Percentiles rank a stretch among this genome's conserved stretches.
These are phyloP conservation scores for Acacia melanoxylon DNA, from an alignment of 306 rosid species.

Conservation along the genomic window DNA sequence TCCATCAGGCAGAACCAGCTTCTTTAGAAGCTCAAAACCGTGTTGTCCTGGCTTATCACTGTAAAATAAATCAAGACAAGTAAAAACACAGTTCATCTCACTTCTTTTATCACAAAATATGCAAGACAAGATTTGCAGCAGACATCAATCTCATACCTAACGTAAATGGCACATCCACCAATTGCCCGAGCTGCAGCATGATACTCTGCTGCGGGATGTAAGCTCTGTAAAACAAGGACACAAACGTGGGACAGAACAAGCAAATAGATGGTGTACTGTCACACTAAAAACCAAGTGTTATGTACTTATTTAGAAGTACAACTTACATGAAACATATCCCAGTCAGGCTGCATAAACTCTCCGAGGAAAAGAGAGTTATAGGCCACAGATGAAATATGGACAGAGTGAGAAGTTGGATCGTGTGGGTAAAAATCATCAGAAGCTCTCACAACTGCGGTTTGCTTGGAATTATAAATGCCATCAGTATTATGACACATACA, in stretches of 20 bases:
- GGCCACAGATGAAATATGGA: slow-evolving; percentile 94
- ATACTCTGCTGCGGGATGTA: slow-evolving; percentile 89
- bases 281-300: no score
- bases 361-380: slow-evolving; percentile 93
- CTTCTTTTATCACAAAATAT: neutral
- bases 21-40: slow-evolving; percentile 87
- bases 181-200: slow-evolving; percentile 95
- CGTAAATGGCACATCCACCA: slow-evolving; percentile 96
- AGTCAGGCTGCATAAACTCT: slow-evolving; percentile 96
- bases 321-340: slow-evolving; percentile 98
- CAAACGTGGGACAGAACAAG: no score
- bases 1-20: slow-evolving; percentile 93
- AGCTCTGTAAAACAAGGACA: slow-evolving; percentile 47
- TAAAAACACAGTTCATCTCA: neutral
- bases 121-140: no score
- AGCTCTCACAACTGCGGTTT: slow-evolving; percentile 88
- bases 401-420: slow-evolving; percentile 94
- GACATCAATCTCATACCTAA: slow-evolving; percentile 49
- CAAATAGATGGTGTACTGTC: no score
- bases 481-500: slow-evolving; percentile 99
- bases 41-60: slow-evolving; percentile 96
- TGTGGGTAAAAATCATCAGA: slow-evolving; percentile 94
- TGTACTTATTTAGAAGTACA: no score
- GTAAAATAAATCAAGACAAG: neutral
- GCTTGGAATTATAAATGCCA: slow-evolving; percentile 80